A percentile compares a stretch with the other conserved stretches of the same genome.
Evolutionary conservation across 2,329 filamentous ascomycete genomes (phyloP).

Genomic region (Claviceps capensis): DNA sequence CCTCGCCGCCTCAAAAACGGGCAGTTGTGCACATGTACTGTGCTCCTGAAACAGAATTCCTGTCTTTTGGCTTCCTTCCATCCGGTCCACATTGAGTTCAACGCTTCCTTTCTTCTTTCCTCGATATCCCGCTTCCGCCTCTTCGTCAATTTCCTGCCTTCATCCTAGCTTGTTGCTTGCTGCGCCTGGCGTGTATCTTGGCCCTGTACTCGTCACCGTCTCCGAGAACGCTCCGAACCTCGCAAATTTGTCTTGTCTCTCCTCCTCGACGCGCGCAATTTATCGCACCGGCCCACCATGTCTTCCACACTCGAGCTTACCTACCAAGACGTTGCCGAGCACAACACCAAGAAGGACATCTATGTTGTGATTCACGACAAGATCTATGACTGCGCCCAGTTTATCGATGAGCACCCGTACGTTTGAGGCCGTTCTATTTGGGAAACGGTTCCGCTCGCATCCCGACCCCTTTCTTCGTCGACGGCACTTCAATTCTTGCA

Average conservation of each 20-base stretch:
- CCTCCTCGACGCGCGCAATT: neutral
- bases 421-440: conserved; percentile 17
- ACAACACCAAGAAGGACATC: conserved; percentile 89
- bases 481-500: neutral
- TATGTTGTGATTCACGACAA: conserved; percentile 91
- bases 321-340: conserved; percentile 67
- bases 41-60: too few relatives aligned
- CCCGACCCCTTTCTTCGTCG: neutral
- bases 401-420: conserved; percentile 93
- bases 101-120: neutral
- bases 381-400: conserved; percentile 80
- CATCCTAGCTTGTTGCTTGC: neutral
- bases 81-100: neutral
- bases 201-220: neutral
- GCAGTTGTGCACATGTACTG: too few relatives aligned
- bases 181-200: neutral
- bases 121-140: conserved; percentile 1
- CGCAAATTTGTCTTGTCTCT: neutral
- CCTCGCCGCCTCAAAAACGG: neutral
- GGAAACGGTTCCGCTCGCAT: neutral
- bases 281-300: conserved; percentile 11
- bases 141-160: neutral
- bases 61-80: neutral
- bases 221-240: too few relatives aligned
- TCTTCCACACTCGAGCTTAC: conserved; percentile 41